phyloP scores from a whole-genome alignment of 805 yeast species.

The Candida bentonensis region DNA sequence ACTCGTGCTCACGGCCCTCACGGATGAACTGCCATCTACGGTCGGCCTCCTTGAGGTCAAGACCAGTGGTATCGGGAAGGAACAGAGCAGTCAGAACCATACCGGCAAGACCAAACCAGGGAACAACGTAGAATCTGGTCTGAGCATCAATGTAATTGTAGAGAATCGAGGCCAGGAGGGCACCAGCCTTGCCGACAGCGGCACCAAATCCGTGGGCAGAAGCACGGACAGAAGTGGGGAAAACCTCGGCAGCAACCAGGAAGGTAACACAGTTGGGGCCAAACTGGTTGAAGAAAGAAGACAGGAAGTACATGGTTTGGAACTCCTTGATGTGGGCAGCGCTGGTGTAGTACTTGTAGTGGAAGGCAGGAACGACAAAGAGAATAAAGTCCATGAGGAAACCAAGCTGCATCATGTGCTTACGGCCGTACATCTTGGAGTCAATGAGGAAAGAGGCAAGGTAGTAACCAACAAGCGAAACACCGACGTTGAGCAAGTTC shows the following conservation, averaged over 20 bases:
- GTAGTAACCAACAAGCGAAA: conserved; percentile 61
- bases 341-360: conserved; percentile 32
- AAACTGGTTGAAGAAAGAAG: conserved; percentile 52
- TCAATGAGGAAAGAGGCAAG: conserved; percentile 40
- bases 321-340: conserved; percentile 17
- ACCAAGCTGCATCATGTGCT: conserved; percentile 41
- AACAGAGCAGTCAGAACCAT: conserved; percentile 20
- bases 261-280: conserved; percentile 56
- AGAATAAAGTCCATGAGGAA: conserved; percentile 40
- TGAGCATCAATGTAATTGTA: conserved; percentile 23
- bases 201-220: conserved; percentile 56
- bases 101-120: conserved; percentile 27
- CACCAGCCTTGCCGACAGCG: conserved; percentile 52
- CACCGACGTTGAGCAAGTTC: conserved; percentile 43
- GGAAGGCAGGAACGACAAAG: conserved; percentile 46
- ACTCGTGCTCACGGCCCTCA: conserved; percentile 23
- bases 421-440: conserved; percentile 36
- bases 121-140: conserved; percentile 23
- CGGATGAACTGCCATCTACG: conserved; percentile 23
- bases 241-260: conserved; percentile 49
- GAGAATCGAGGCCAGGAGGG: conserved; percentile 36
- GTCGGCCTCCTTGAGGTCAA: conserved; percentile 24
- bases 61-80: conserved; percentile 25
- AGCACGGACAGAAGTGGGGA: conserved; percentile 54
- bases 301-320: conserved; percentile 45